Evolutionary conservation across 805 yeast genomes (phyloP).

Genomic region (Sugiyamaella americana): DNA sequence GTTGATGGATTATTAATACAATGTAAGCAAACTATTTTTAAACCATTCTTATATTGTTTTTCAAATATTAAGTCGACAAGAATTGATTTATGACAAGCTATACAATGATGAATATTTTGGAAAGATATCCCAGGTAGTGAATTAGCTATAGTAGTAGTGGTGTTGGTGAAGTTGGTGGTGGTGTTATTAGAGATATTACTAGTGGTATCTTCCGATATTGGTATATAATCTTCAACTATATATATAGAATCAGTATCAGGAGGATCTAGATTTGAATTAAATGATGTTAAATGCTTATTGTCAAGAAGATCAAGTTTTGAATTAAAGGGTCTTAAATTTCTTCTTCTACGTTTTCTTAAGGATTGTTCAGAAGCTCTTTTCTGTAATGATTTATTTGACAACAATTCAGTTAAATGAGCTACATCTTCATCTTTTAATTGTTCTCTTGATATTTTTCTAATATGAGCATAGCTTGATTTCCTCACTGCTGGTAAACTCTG

Average conservation of each 20-base stretch:
- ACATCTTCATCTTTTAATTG: background rate
- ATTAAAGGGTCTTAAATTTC: constrained; percentile 11
- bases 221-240: constrained; percentile 30
- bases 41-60: background rate
- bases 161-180: background rate
- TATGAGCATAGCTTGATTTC: constrained; percentile 8
- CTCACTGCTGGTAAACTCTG: constrained; percentile 8
- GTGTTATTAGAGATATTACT: background rate
- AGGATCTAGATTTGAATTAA: constrained; percentile 11
- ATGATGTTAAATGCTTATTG: constrained; percentile 32
- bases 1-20: constrained; percentile 10
- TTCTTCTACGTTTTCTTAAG: background rate
- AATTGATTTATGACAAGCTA: background rate
- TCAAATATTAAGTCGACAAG: background rate
- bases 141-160: background rate
- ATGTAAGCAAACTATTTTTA: constrained; percentile 4
- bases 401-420: background rate
- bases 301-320: constrained; percentile 39
- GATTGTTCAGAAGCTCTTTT: constrained; percentile 4
- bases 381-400: constrained; percentile 1
- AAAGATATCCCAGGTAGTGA: background rate
- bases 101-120: background rate
- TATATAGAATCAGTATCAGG: constrained; percentile 17
- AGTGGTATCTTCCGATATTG: constrained; percentile 8
- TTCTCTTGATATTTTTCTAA: constrained; percentile 8